phyloP scores from a whole-genome alignment of 2,329 filamentous ascomycete species.

The Diaporthe citriasiana region DNA sequence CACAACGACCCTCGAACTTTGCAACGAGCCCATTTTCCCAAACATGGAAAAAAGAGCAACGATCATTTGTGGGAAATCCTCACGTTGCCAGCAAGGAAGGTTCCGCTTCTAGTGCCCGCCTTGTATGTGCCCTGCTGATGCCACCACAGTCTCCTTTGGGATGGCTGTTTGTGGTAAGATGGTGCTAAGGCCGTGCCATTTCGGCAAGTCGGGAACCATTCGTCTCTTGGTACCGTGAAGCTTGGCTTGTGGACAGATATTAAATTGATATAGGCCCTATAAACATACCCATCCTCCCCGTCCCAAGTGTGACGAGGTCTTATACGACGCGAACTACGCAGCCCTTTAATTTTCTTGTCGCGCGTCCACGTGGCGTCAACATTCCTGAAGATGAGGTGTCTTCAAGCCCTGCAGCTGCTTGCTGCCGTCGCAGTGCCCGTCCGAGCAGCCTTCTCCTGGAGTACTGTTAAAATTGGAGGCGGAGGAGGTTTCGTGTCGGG shows the following conservation, averaged over 20 bases:
- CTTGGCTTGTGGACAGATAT: constrained; percentile 16
- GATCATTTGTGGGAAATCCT: constrained; percentile 43
- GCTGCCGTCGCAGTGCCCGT: constrained; percentile 46
- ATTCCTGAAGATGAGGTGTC: constrained; percentile 40
- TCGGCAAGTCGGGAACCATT: constrained; percentile 11
- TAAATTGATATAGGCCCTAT: constrained; percentile 19
- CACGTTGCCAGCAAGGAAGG: neutral
- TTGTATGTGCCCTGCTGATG: constrained; percentile 12
- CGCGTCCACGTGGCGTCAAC: neutral
- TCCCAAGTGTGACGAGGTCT: neutral
- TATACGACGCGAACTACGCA: neutral
- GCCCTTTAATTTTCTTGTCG: neutral
- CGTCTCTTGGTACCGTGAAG: constrained; percentile 1
- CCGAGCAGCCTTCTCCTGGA: constrained; percentile 49
- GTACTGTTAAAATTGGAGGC: constrained; percentile 61
- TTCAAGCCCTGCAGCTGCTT: constrained; percentile 45
- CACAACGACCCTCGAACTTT: neutral
- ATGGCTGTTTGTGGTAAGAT: neutral
- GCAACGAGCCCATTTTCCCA: neutral
- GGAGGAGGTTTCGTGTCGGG: constrained; percentile 70
- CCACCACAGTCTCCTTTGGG: constrained; percentile 12
- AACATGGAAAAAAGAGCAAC: neutral
- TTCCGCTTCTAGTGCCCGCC: neutral
- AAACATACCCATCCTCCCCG: constrained; percentile 12
- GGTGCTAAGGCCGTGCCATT: neutral